Evolutionary conservation across 345 rosid genomes (phyloP), one percentile per base, ranked within the genome.

Genomic region (Barbarea vulgaris): DNA sequence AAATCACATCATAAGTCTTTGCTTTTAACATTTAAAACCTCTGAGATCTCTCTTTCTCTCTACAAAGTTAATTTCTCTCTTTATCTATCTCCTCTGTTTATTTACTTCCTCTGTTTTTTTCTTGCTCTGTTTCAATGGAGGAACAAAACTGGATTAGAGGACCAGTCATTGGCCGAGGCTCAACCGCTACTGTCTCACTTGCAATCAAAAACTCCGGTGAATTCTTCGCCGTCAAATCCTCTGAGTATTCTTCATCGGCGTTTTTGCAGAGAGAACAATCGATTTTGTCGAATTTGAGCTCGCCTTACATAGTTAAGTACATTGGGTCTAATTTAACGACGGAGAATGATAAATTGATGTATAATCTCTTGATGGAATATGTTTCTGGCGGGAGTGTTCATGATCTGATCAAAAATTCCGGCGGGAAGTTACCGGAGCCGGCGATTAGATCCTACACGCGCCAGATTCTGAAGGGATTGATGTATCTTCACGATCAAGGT

Each of bases 181-280:
- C 98, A 76, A 86, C 95, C 51, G 91, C 98, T 53, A 71, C 88
- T 25, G 96, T 94, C 74, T 91, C 89, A 0, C 79, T 94, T 33
- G 94, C 93, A 70, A 80, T 84, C 59, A 54, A 75, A 8, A 37
- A 41, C 75, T 76, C 95, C 44, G 90, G 93, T 1, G 81, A 84
- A 27, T 53, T 78, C 67, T 75, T 88, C 7, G 97, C 97, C 1
- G 88, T 91, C 36, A 89, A 94, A 85, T 86, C 97, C 2, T 24
- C 82, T 3, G 89, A 86, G 72, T 64, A 87, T 15, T 85, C 90
- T 9, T 81, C 56, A 36, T 89, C 96, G 17, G 24, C 10, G 64
- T 75, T 70, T 46, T 78, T 91, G 56, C 96, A 80, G 67, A 84
- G 67, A 63, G 98, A 94, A 69, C 75, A 73, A 17, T 34, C 34